These are phyloP conservation scores for Clavulina sp. DNA, from an alignment of 768 basidiomycete species.

Conservation along the genomic window DNA sequence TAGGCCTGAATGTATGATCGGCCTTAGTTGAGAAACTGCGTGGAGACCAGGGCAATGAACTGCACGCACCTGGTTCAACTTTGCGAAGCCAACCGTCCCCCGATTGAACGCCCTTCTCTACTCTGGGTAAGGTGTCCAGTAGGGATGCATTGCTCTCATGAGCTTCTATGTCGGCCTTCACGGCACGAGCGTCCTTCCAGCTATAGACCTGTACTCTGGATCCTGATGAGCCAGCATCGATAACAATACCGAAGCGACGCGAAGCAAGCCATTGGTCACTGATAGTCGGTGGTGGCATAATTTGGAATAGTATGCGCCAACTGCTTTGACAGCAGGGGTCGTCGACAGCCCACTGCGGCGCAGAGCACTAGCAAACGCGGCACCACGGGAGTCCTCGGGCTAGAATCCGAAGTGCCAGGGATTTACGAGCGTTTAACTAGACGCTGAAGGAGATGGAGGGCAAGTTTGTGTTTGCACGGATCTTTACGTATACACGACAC, in stretches of 20 bases:
- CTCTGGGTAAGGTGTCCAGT: conserved; percentile 48
- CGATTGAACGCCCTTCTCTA: conserved; percentile 75
- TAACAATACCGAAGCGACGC: conserved; percentile 81
- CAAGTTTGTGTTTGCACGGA: no score
- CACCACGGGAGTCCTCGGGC: no score
- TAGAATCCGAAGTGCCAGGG: no score
- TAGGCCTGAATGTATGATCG: conserved; percentile 37
- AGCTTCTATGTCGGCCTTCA: conserved; percentile 24
- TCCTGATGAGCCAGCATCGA: conserved; percentile 97
- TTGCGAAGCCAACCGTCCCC: conserved; percentile 80
- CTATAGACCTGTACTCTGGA: conserved; percentile 93
- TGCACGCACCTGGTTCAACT: conserved; percentile 73
- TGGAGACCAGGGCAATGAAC: background rate
- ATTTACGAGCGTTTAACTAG: no score
- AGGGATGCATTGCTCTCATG: conserved; percentile 29
- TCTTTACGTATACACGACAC: no score
- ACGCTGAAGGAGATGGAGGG: no score
- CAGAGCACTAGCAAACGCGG: no score
- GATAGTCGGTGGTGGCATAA: conserved; percentile 59
- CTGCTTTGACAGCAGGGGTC: no score
- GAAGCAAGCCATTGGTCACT: conserved; percentile 59
- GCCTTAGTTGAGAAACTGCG: background rate
- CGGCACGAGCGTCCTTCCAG: conserved; percentile 68
- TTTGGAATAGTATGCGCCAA: no score
- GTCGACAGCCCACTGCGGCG: no score